These are phyloP conservation scores for Trametes cubensis DNA, from an alignment of 768 basidiomycete genomes.

Conservation along the genomic window DNA sequence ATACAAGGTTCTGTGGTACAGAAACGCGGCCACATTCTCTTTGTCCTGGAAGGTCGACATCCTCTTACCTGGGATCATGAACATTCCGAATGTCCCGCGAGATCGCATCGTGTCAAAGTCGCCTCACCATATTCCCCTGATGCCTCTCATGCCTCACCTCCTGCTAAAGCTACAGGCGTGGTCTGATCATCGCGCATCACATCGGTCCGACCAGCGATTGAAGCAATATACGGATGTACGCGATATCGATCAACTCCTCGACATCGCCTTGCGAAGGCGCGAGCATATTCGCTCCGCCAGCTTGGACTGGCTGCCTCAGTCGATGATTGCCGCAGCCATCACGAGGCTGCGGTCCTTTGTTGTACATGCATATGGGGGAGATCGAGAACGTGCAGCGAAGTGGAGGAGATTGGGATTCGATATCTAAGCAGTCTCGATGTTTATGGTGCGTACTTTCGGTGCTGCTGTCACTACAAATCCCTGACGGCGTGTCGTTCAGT, in stretches of 20 bases:
- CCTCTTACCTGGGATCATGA: constrained; percentile 7
- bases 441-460: no score
- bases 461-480: no score
- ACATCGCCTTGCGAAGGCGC: constrained; percentile 30
- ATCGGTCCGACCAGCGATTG: constrained; percentile 28
- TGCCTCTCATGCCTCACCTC: constrained; percentile 33
- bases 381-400: not conserved
- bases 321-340: not conserved
- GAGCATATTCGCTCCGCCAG: not conserved
- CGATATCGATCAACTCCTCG: constrained; percentile 44
- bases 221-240: constrained; percentile 43
- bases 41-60: constrained; percentile 18
- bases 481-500: no score
- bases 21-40: not conserved
- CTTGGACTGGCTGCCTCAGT: constrained; percentile 20
- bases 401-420: not conserved
- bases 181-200: constrained; percentile 33
- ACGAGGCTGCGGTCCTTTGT: not conserved
- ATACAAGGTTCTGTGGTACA: constrained; percentile 25
- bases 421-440: not conserved
- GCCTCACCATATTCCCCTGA: constrained; percentile 24
- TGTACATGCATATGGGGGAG: not conserved
- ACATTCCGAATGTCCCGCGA: not conserved
- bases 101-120: not conserved
- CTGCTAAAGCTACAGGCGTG: constrained; percentile 37